Percentiles rank a stretch among this genome's conserved stretches.
These are phyloP conservation scores for Cenococcum geophilum DNA, from an alignment of 495 filamentous ascomycete genomes.

Conservation along the genomic window DNA sequence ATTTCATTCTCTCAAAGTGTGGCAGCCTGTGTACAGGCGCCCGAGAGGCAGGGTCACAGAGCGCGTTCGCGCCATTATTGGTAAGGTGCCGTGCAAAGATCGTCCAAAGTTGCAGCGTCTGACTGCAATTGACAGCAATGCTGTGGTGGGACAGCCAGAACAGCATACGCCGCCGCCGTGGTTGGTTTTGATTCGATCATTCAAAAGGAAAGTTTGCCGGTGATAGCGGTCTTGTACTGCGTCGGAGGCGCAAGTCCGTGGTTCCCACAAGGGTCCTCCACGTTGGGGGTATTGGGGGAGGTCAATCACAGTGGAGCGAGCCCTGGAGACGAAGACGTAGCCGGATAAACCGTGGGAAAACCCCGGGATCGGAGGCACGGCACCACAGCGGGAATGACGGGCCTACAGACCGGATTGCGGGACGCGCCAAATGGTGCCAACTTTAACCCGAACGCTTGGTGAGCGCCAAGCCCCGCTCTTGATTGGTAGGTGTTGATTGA, in stretches of 20 bases:
- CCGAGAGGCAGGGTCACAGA: neutral
- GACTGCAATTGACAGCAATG: neutral
- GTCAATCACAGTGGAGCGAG: neutral
- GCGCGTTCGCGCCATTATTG: neutral
- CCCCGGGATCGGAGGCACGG: neutral
- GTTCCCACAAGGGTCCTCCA: conserved; percentile 16
- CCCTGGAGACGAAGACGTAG: neutral
- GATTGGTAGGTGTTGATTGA: no score
- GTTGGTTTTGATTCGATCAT: conserved; percentile 20
- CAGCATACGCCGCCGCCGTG: neutral
- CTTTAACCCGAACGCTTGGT: conserved; percentile 15
- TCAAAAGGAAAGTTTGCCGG: conserved; percentile 7
- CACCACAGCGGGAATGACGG: conserved; percentile 19
- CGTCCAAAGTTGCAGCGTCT: neutral
- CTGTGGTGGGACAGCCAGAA: neutral
- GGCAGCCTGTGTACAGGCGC: conserved; percentile 6
- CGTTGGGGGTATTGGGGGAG: neutral
- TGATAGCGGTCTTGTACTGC: conserved; percentile 30
- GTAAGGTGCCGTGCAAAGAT: neutral
- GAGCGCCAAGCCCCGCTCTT: no score
- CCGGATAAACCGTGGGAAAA: neutral
- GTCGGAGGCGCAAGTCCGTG: conserved; percentile 16
- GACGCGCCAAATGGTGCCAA: conserved; percentile 8
- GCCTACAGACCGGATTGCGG: conserved; percentile 23
- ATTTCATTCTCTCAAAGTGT: conserved; percentile 10